Base-by-base conservation (phyloP, 1,284 basidiomycete genomes). In the Fistulinella cinereoalba region DNA sequence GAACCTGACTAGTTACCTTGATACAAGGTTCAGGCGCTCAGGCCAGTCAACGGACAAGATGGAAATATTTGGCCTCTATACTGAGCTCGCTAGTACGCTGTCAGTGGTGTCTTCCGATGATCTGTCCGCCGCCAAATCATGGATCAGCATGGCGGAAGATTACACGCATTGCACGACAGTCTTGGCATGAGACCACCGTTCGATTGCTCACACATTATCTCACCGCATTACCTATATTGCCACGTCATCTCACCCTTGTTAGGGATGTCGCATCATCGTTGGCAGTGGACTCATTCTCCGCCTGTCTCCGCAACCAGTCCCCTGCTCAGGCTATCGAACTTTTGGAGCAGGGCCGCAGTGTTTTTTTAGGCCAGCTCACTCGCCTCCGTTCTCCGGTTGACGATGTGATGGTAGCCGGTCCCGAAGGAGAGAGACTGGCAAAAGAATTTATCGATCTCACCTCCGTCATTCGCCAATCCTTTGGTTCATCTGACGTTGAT, bases 201-300 rank as follows among this genome's bases (percentile, higher is more conserved):
- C 49, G 49, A 11, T n/a, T 39, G 15, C 13, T 49, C 8, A 33
- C 49, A 18, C 38, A 52, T 18, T n/a, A 38, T 12, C 28, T 47
- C 10, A 10, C 4, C 1, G 10, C 15, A 11, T 23, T 52, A 21
- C n/a, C n/a, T n/a, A n/a, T n/a, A n/a, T n/a, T n/a, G n/a, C n/a
- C n/a, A n/a, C n/a, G n/a, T n/a, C n/a, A n/a, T n/a, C n/a, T n/a
- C n/a, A n/a, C n/a, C n/a, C n/a, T n/a, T n/a, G n/a, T n/a, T 52
- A 46, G n/a, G 15, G 18, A 4, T 24, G 46, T 16, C 22, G 42
- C n/a, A 52, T 41, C 3, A n/a, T 41, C 36, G 6, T 15, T 37
- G 3, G 37, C 37, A 8, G 19, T 24, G 3, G 37, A 37, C 25
- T 22, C 37, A 3, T 37, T 37, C 18, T 37, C 37, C 8, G 37